Percentiles rank a stretch among this genome's conserved stretches.
phyloP scores from a whole-genome alignment of 495 filamentous ascomycete species.

The Penicillium verhagenii region DNA sequence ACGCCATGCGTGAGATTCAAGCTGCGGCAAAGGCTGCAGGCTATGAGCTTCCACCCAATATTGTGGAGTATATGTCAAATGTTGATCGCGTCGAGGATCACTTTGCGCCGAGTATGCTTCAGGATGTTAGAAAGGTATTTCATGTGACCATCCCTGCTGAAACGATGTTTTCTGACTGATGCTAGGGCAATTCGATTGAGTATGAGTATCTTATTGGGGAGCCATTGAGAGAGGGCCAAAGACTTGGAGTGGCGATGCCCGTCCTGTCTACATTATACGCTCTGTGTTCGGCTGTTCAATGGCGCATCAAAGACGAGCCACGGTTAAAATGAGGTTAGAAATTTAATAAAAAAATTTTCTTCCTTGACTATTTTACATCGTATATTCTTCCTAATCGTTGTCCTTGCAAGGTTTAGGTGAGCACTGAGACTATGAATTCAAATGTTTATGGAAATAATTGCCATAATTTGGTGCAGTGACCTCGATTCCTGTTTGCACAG shows the following conservation, averaged over 20 bases:
- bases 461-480: too few relatives aligned
- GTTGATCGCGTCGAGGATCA: not conserved
- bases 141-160: not conserved
- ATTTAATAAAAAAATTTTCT: too few relatives aligned
- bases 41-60: conserved; percentile 28
- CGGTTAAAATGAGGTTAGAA: too few relatives aligned
- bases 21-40: conserved; percentile 20
- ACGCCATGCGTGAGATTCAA: conserved; percentile 16
- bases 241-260: not conserved
- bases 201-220: conserved; percentile 1
- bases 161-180: not conserved
- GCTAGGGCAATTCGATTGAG: not conserved
- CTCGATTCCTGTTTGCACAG: too few relatives aligned
- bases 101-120: not conserved
- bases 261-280: not conserved
- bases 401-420: too few relatives aligned
- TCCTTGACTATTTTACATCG: too few relatives aligned
- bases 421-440: too few relatives aligned
- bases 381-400: too few relatives aligned
- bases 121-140: conserved; percentile 2
- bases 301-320: not conserved
- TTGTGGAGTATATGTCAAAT: conserved; percentile 20
- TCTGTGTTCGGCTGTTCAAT: not conserved
- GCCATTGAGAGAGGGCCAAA: not conserved
- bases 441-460: too few relatives aligned